Base-by-base conservation (phyloP, 2,329 filamentous ascomycete species). In the Fusarium veterinarium region DNA sequence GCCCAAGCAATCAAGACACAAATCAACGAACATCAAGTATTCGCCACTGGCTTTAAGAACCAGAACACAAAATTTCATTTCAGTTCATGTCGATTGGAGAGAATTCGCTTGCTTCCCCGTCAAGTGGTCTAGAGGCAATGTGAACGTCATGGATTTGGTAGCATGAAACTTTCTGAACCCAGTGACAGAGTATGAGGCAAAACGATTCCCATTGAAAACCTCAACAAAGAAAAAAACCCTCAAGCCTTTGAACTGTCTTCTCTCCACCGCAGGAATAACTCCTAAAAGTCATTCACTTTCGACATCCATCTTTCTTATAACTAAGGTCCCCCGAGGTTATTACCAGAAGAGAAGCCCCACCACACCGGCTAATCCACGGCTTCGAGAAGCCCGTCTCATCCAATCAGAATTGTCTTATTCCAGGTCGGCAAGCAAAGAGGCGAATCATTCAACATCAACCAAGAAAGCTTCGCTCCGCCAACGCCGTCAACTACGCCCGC, bases 321-420 rank as follows among this genome's bases (percentile, higher is more conserved):
- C 23, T 23, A 25, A 20, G 35, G 31, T 20, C 51, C 20, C 41
- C 52, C 16, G 58, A 68, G n/a, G 67, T 71, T 57, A 69, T 74
- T 67, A 10, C 30, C 37, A 73, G 10, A 51, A 52, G 48, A 33
- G 25, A 14, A 37, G 56, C 56, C 31, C 69, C 66, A 60, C 48
- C 28, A 25, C 11, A 10, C 19, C 79, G 80, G 80, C 67, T 81
- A 80, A 81, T 75, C 76, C 53, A 71, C 78, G 79, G 75, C 13
- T 20, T 19, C 3, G n/a, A 35, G 30, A 4, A 25, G 16, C 7
- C 10, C 4, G 16, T 11, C 9, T 25, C 64, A 65, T 49, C 80
- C 80, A 81, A 81, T 81, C 78, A 81, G 49, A 49, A 53, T n/a
- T 49, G 61, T 57, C 68, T 73, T 71, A 80, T 80, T 80, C 78